phyloP scores from a whole-genome alignment of 2,329 filamentous ascomycete species.

The Colletotrichum sansevieriae region DNA sequence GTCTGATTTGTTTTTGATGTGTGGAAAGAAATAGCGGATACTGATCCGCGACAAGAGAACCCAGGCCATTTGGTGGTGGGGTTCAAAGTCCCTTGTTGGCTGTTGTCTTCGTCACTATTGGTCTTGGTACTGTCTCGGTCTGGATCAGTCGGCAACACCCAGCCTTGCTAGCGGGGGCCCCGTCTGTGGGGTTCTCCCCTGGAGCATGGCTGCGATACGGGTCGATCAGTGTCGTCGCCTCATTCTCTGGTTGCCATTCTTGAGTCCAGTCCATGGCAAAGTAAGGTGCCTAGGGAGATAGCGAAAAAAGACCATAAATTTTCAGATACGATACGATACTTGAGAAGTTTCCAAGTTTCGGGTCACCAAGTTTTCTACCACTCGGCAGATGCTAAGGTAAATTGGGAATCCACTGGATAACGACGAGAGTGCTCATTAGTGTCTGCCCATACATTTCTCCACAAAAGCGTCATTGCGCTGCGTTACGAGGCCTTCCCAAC shows the following conservation, averaged over 20 bases:
- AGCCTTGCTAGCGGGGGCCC: slow-evolving; percentile 33
- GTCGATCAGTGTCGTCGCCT: slow-evolving; percentile 20
- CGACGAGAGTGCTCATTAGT: background rate
- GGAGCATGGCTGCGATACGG: slow-evolving; percentile 31
- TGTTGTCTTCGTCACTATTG: slow-evolving; percentile 9
- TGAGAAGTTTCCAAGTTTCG: no score
- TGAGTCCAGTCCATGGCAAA: no score
- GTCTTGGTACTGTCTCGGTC: slow-evolving; percentile 26
- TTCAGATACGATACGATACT: no score
- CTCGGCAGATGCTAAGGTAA: background rate
- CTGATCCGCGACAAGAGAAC: background rate
- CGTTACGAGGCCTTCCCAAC: slow-evolving; percentile 21
- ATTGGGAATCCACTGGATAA: background rate
- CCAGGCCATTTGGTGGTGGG: slow-evolving; percentile 13
- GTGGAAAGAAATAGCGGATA: background rate
- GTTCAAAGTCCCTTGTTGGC: slow-evolving; percentile 3
- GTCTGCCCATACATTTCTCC: slow-evolving; percentile 24
- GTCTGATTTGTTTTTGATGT: background rate
- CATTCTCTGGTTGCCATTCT: background rate
- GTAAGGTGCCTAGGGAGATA: no score
- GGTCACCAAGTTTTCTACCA: no score
- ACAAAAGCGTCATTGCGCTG: slow-evolving; percentile 33
- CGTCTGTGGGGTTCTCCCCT: slow-evolving; percentile 28
- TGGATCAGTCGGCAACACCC: slow-evolving; percentile 41
- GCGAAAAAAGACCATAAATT: no score